phyloP scores from a whole-genome alignment of 2,329 filamentous ascomycete species.

The Myriosclerotinia duriaeana region DNA sequence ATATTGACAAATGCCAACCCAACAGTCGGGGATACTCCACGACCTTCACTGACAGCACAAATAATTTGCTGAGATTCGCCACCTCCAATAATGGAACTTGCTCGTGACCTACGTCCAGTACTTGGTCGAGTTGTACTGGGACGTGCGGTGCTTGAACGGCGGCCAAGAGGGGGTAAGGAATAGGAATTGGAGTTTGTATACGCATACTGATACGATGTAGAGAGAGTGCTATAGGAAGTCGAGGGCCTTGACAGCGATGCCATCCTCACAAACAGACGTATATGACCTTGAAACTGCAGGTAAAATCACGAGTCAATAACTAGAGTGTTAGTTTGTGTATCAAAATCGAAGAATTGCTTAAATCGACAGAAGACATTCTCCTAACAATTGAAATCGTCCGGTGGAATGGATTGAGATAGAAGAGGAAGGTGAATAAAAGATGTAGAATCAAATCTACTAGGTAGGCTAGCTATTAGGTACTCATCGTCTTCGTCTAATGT shows the following conservation, averaged over 20 bases:
- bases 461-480: no score
- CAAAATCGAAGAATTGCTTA: constrained; percentile 13
- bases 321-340: constrained; percentile 27
- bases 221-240: constrained; percentile 35
- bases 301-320: constrained; percentile 1
- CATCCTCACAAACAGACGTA: constrained; percentile 21
- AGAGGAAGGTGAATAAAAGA: neutral
- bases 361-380: neutral
- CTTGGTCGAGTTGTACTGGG: constrained; percentile 38
- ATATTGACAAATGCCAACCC: constrained; percentile 87
- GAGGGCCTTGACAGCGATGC: constrained; percentile 30
- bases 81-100: constrained; percentile 42
- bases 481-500: neutral
- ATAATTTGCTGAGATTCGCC: constrained; percentile 67
- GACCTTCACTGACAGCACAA: constrained; percentile 85
- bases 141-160: constrained; percentile 34
- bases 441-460: neutral
- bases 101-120: constrained; percentile 37
- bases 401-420: neutral
- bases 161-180: constrained; percentile 25
- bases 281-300: neutral
- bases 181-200: constrained; percentile 39
- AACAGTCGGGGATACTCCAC: constrained; percentile 81
- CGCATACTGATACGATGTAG: constrained; percentile 35
- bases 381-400: neutral